Evolutionary conservation across 192 early-diverging fungal species (phyloP), one percentile per base, ranked within the genome.

Genomic region (Entomortierella lignicola): DNA sequence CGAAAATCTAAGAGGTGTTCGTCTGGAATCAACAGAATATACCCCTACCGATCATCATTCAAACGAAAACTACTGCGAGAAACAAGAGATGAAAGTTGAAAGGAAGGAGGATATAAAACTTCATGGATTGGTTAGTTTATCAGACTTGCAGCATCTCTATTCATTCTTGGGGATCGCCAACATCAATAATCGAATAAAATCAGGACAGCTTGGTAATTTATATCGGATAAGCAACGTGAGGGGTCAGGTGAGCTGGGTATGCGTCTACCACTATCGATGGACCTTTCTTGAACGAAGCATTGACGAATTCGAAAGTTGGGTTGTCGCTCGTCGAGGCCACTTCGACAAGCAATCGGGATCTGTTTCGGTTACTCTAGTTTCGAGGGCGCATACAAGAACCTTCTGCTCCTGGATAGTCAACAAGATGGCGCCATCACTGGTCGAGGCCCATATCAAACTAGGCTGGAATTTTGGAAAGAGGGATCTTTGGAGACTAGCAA

Each of bases 381-480:
- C 75, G 2, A 37, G 75, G 8, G 60, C 66, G 0, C 67, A 79
- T 18, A 55, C 68, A 15, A 58, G 67, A 5, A 79, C 75, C 8
- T 79, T 79, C 25, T 79, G 75, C 23, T 66, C 75, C n/a, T 79
- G 75, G 75, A 69, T 79, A 26, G 21, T 42, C 57, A 79, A 70
- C 57, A 79, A 79, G 21, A 63, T 79, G 23, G 75, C 75, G 20
- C 75, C 75, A 3, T 79, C 75, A 13, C 37, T 79, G 44, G 67
- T 79, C 34, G 75, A 79, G 37, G 67, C 60, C 25, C 75, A 79
- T 39, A 53, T 79, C 37, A 70, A 79, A 41, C 62, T 79, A 15
- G 75, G 67, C 18, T 79, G 75, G 75, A 54, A 55, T 29, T 79
- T 70, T 55, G 75, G 67, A 2, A 69, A 79, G 32, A 79, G 66